Conservation (phyloP, 768 basidiomycete genomes). For the Lactarius pseudohatsudake region DNA sequence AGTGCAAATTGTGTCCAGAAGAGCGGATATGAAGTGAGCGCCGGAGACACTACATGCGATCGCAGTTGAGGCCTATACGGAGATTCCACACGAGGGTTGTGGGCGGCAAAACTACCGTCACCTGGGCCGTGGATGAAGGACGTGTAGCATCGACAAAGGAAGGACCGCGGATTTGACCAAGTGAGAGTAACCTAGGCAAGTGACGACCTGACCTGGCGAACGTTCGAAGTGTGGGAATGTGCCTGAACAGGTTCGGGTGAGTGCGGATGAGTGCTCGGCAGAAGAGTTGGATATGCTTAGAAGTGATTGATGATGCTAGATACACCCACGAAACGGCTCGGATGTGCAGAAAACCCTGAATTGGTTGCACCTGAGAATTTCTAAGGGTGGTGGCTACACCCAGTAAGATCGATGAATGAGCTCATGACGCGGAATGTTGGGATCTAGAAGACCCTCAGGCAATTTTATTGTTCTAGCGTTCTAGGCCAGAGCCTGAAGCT, state of each 20-base stretch:
- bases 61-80: constrained; percentile 6
- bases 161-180: not conserved
- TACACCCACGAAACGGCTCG: constrained; percentile 1
- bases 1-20: constrained; percentile 4
- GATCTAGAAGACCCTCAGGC: not conserved
- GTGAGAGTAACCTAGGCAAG: not conserved
- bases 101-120: not conserved
- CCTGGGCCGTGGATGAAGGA: not conserved
- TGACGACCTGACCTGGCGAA: not conserved
- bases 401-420: not conserved
- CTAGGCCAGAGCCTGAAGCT: not conserved
- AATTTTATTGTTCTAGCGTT: not conserved
- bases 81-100: constrained; percentile 9
- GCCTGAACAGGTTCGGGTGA: not conserved
- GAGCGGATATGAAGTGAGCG: constrained; percentile 13
- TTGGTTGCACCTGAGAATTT: not conserved
- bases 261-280: not conserved
- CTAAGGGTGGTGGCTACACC: too few species aligned
- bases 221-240: not conserved
- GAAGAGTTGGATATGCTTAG: not conserved
- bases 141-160: not conserved
- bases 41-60: constrained; percentile 10
- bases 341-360: not conserved
- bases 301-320: not conserved
- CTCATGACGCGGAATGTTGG: not conserved